These are phyloP conservation scores for Thalassiosira profunda DNA, from an alignment of 108 stramenopile species.

Conservation along the genomic window DNA sequence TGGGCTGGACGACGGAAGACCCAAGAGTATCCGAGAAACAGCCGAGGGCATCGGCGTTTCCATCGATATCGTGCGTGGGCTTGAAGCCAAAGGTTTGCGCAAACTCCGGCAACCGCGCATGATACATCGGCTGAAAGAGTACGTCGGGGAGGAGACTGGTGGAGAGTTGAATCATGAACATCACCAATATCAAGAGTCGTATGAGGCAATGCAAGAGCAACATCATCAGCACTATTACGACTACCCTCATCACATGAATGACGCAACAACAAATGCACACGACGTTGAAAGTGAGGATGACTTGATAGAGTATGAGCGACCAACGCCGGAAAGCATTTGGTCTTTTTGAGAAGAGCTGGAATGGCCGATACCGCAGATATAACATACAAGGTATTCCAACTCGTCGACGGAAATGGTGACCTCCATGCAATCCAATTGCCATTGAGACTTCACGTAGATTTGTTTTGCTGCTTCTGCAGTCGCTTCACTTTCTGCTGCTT, in stretches of 20 bases:
- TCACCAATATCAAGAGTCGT: background rate
- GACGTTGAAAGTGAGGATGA: constrained; percentile 1
- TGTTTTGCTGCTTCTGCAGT: constrained; percentile 43
- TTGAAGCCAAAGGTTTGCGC: constrained; percentile 91
- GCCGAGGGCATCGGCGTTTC: constrained; percentile 71
- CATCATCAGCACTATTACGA: constrained; percentile 18
- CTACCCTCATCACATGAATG: constrained; percentile 17
- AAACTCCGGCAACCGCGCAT: constrained; percentile 86
- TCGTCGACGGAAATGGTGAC: no score
- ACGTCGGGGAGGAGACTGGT: constrained; percentile 36
- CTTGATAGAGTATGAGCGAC: constrained; percentile 12
- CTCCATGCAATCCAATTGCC: no score
- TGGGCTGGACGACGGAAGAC: constrained; percentile 86
- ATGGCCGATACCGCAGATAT: no score
- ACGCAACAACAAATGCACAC: background rate
- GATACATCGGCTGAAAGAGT: constrained; percentile 81
- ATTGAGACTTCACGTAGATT: no score
- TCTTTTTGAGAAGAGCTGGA: no score
- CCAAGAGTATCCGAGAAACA: constrained; percentile 74
- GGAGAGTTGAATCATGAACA: constrained; percentile 3
- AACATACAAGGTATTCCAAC: no score
- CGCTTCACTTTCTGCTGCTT: constrained; percentile 30
- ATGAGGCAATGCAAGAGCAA: constrained; percentile 5
- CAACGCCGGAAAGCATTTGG: constrained; percentile 45
- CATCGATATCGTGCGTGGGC: constrained; percentile 80